Base-by-base conservation (phyloP, 306 rosid genomes). In the Casuarina equisetifolia region DNA sequence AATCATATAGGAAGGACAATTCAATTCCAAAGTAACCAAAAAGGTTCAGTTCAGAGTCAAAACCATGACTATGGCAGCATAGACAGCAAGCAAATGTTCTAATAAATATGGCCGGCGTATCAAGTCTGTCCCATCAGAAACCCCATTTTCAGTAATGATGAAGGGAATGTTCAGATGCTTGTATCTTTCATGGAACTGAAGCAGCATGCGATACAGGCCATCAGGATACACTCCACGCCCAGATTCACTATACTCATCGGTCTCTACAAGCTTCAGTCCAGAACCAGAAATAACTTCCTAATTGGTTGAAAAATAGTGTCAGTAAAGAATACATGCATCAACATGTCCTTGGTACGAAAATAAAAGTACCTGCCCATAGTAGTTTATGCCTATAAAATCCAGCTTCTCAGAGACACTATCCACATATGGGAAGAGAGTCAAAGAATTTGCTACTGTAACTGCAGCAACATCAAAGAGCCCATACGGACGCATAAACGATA, bases 221-320 rank as follows among this genome's bases (percentile, higher is more conserved):
- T 95, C 99, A 1, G 99, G 99, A 87, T 92, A 95, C 78, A 95
- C 95, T 81, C 96, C 99, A 16, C 97, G 97, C 59, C 99, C 99
- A 70, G 99, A 95, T 90, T 95, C 97, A 84, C 97, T 92, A 80
- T 91, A 95, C 86, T 95, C 97, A n/a, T 92, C 99, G 2, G 85
- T 84, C 82, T 87, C 97, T 69, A 84, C 97, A 75, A 91, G 96
- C 86, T 92, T 92, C 78, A 92, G 88, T 85, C 97, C 97, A 62
- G 91, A 57, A 76, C 97, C 97, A 54, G 87, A 88, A 62, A 92
- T 79, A 79, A 86, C 91, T 90, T 92, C 99, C 97, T 91, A 82
- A 73, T 72, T 69, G 75, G 57, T 70, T 76, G 57, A 77, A 72
- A 79, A 76, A 77, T 50, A 70, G 62, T 51, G 80, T 77, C 74